These are phyloP conservation scores for Dictyostelium citrinum DNA, from an alignment of 78 protist genomes.

Conservation along the genomic window DNA sequence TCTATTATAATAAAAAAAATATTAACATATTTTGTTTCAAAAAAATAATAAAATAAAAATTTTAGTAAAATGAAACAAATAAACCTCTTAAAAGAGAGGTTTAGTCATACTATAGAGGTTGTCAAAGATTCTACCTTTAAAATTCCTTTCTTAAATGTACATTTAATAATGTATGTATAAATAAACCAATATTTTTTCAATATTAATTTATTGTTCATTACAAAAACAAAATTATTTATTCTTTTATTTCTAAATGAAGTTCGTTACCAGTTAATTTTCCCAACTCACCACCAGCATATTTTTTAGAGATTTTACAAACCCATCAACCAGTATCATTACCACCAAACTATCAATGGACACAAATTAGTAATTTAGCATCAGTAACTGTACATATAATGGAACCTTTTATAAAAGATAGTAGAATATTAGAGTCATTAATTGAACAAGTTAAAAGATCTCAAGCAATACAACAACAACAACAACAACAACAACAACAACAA, in stretches of 20 bases:
- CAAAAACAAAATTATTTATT: neutral
- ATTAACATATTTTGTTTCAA: too few relatives aligned
- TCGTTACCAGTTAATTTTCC: constrained; percentile 71
- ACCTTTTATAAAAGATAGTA: constrained; percentile 10
- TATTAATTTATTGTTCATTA: neutral
- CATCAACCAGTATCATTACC: constrained; percentile 29
- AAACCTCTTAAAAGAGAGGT: constrained; percentile 44
- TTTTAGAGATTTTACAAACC: constrained; percentile 26
- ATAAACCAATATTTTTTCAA: neutral
- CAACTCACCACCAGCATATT: constrained; percentile 49
- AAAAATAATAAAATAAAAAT: too few relatives aligned
- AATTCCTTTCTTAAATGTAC: constrained; percentile 17
- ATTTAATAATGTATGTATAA: constrained; percentile 24
- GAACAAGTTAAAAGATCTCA: constrained; percentile 4
- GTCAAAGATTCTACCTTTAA: constrained; percentile 64
- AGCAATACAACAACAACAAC: neutral
- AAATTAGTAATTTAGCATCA: constrained; percentile 5
- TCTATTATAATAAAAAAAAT: too few relatives aligned
- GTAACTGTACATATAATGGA: constrained; percentile 27
- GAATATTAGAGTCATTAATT: neutral
- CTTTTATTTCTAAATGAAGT: neutral
- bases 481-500: neutral
- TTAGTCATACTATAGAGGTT: constrained; percentile 37
- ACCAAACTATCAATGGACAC: constrained; percentile 19
- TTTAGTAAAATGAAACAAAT: constrained; percentile 58